Percentiles rank a stretch among this genome's conserved stretches.
These are phyloP conservation scores for Breviolum minutum DNA, from an alignment of 73 alveolate genomes.

Conservation along the genomic window DNA sequence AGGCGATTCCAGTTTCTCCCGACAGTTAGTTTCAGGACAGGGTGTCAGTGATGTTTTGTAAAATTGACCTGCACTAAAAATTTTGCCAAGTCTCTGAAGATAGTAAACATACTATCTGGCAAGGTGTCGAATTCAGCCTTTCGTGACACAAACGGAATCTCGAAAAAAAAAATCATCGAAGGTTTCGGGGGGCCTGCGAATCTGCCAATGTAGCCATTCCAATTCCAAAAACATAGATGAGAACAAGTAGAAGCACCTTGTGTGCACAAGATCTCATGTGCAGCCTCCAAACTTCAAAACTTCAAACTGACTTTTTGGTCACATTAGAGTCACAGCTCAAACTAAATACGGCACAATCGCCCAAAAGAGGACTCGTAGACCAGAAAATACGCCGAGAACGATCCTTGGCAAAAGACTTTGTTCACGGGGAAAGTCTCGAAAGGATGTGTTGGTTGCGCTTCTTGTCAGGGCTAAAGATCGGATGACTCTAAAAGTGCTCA, in stretches of 20 bases:
- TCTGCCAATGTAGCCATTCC: slow-evolving; percentile 77
- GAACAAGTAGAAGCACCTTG: slow-evolving; percentile 63
- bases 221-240: slow-evolving; percentile 71
- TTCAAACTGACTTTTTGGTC: background rate
- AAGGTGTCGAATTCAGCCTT: slow-evolving; percentile 44
- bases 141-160: background rate
- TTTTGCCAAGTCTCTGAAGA: slow-evolving; percentile 42
- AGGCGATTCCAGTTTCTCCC: too few species aligned
- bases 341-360: slow-evolving; percentile 27
- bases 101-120: slow-evolving; percentile 72
- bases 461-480: too few species aligned
- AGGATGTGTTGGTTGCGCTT: too few species aligned
- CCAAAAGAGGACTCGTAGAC: slow-evolving; percentile 75
- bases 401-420: slow-evolving; percentile 32
- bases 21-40: too few species aligned
- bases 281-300: too few species aligned
- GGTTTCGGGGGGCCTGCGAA: background rate
- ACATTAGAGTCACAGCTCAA: background rate
- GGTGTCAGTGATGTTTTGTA: background rate
- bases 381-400: slow-evolving; percentile 58
- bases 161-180: background rate
- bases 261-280: background rate
- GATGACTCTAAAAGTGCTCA: too few species aligned
- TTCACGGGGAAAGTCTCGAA: too few species aligned
- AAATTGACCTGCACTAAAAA: background rate